Base-by-base conservation (phyloP, 208 protist species). In the Phytomonas sp. region DNA sequence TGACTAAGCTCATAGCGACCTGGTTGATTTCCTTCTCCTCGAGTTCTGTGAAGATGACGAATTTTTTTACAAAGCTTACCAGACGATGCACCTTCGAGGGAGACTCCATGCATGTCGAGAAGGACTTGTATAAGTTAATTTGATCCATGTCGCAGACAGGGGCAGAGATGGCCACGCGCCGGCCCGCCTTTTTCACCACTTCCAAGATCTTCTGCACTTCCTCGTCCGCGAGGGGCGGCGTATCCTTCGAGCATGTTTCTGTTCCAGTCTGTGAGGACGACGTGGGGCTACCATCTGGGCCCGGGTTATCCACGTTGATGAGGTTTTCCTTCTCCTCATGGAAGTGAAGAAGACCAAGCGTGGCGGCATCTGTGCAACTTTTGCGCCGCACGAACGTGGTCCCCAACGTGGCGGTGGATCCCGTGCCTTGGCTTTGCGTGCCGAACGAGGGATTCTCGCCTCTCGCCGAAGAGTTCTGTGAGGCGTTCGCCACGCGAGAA, bases 1-100 rank as follows among this genome's bases (percentile, higher is more conserved):
- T 80, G 43, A 77, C 65, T 76, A 97, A 80, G 3, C 84, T 81
- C 51, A 64, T 36, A 51, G 90, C 80, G 34, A 94, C 79, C 15
- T 66, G 72, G 33, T 84, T 78, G 8, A 85, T 62, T 26, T 84
- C 77, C 29, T 78, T 80, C 3, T 74, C 77, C 33, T 92, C 83
- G 30, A 94, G 73, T 46, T 78, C 77, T 20, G 83, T 68, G 68
- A 97, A 97, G 60, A 89, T 76, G 74, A 89, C 81, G 64, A 82
- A 91, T 46, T 73, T 74, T 4, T 63, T 69, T 59, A 96, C 69
- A 28, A 83, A 69, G 2, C 76, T 65, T 0, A 80, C 78, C 67
- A 94, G 73, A 62, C 85, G 75, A 51, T 71, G 65, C 66, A 82
- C 74, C 71, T 96, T 85, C 11, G 70, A 62, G 11, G 70, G 6